Evolutionary conservation across 192 early-diverging fungal genomes (phyloP).

Genomic region (Coemansia reversa): DNA sequence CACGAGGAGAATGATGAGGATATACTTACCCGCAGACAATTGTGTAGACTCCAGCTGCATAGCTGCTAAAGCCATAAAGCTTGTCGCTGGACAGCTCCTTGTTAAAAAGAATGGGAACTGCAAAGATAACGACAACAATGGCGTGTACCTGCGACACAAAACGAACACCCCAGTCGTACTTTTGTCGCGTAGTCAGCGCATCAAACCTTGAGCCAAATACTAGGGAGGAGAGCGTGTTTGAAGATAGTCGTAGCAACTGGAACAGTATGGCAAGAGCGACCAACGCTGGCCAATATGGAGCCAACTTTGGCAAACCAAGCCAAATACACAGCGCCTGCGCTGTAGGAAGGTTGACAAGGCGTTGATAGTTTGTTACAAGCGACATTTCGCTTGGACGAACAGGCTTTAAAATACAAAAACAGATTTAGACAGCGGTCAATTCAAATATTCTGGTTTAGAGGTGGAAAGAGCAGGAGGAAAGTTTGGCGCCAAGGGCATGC

Average conservation of each 20-base stretch:
- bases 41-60: slow-evolving; percentile 75
- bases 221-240: slow-evolving; percentile 60
- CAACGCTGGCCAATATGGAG: slow-evolving; percentile 66
- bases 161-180: slow-evolving; percentile 74
- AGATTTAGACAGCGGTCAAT: neutral
- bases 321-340: slow-evolving; percentile 53
- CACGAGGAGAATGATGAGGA: neutral
- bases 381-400: slow-evolving; percentile 22
- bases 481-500: neutral
- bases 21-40: slow-evolving; percentile 73
- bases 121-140: slow-evolving; percentile 61
- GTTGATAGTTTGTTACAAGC: slow-evolving; percentile 35
- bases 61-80: slow-evolving; percentile 67
- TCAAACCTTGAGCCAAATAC: slow-evolving; percentile 71
- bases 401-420: slow-evolving; percentile 8
- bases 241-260: slow-evolving; percentile 59
- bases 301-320: slow-evolving; percentile 59
- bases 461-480: neutral
- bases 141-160: slow-evolving; percentile 80
- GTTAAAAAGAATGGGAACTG: slow-evolving; percentile 69
- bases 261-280: slow-evolving; percentile 55
- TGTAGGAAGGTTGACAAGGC: slow-evolving; percentile 38
- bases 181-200: slow-evolving; percentile 56
- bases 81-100: slow-evolving; percentile 63
- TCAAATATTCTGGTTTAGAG: neutral